Evolutionary conservation across 148 eudicot species (phyloP).

Genomic region (Rhododendron molle): DNA sequence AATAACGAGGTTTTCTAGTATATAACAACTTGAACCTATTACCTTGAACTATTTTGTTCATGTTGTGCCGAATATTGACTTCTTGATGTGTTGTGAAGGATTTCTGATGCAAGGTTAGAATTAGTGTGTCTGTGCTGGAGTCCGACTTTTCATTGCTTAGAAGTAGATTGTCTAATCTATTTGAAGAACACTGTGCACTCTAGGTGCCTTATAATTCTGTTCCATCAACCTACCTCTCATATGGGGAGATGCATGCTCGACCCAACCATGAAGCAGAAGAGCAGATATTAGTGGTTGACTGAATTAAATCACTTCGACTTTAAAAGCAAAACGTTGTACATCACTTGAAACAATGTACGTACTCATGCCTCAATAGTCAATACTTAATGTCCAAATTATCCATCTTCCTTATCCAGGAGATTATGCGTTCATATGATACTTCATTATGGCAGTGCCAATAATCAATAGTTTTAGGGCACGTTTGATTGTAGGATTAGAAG

Average conservation of each 20-base stretch:
- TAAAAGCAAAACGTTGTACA: neutral
- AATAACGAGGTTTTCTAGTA: neutral
- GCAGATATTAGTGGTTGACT: neutral
- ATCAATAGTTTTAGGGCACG: neutral
- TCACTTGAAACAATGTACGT: neutral
- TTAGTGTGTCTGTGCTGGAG: too few relatives aligned
- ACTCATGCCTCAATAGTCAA: neutral
- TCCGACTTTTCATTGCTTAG: too few relatives aligned
- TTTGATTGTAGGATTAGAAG: neutral
- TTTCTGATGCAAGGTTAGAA: too few relatives aligned
- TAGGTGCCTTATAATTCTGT: neutral
- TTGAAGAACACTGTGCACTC: too few relatives aligned
- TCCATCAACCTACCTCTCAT: neutral
- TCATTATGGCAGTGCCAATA: neutral
- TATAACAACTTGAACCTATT: neutral
- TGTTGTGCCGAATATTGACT: too few relatives aligned
- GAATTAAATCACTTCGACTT: neutral
- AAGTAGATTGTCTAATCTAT: too few relatives aligned
- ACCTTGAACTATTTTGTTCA: neutral
- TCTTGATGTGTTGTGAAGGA: too few relatives aligned
- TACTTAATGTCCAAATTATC: neutral
- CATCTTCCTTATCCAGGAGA: neutral
- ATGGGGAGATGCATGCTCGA: neutral
- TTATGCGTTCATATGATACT: neutral
- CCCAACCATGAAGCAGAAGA: neutral